Conservation (phyloP, 2,329 filamentous ascomycete genomes). For the Teratosphaeria gauchensis region DNA sequence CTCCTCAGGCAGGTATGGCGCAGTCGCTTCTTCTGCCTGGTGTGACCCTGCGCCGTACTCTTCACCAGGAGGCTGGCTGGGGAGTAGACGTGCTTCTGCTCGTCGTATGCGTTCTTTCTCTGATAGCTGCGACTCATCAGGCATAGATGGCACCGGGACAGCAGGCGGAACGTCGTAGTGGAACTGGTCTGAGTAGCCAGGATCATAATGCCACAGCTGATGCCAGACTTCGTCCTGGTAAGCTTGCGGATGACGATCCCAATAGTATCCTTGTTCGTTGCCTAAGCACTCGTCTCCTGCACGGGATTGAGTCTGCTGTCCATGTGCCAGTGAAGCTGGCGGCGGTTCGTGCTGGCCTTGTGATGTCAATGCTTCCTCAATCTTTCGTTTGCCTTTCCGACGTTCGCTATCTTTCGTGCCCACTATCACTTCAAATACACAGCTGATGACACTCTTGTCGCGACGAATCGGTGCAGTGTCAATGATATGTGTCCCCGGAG, state of each 20-base stretch:
- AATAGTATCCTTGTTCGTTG: neutral
- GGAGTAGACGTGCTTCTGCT: slow-evolving; percentile 69
- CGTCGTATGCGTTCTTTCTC: slow-evolving; percentile 75
- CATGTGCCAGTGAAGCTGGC: neutral
- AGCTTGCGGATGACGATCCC: neutral
- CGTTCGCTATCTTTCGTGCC: slow-evolving; percentile 71
- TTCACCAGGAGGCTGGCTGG: slow-evolving; percentile 59
- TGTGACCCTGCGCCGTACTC: slow-evolving; percentile 28
- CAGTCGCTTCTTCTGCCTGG: slow-evolving; percentile 25
- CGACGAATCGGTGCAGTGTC: slow-evolving; percentile 79
- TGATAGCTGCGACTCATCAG: slow-evolving; percentile 53
- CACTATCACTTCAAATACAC: slow-evolving; percentile 76
- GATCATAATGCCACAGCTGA: neutral
- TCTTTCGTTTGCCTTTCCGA: slow-evolving; percentile 38
- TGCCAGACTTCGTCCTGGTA: neutral
- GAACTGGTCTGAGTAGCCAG: slow-evolving; percentile 6
- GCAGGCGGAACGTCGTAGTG: slow-evolving; percentile 8
- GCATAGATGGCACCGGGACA: slow-evolving; percentile 45
- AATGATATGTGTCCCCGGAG: slow-evolving; percentile 52
- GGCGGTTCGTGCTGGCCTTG: neutral
- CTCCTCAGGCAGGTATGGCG: slow-evolving; percentile 20
- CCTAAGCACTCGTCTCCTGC: neutral
- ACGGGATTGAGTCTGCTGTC: neutral
- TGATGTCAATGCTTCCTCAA: slow-evolving; percentile 11
- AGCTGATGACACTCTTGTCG: slow-evolving; percentile 84